phyloP scores from a whole-genome alignment of 2,329 filamentous ascomycete species.

The Sporothrix humicola region DNA sequence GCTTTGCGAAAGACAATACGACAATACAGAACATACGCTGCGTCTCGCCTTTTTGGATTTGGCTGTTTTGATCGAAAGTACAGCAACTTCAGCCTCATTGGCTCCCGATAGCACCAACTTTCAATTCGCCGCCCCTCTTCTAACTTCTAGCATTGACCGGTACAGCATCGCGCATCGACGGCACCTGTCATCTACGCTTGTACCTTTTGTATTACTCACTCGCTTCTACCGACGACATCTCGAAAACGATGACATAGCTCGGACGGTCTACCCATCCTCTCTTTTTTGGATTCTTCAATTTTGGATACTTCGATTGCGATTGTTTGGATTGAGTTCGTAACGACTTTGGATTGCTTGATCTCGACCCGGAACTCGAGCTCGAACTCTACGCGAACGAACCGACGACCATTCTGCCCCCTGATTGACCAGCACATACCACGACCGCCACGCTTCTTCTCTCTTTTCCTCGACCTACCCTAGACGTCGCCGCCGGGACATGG shows the following conservation, averaged over 20 bases:
- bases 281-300: too few relatives aligned
- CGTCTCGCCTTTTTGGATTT: not conserved
- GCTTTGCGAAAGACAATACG: not conserved
- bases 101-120: not conserved
- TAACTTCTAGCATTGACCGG: too few relatives aligned
- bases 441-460: not conserved
- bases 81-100: too few relatives aligned
- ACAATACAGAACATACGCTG: not conserved
- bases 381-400: not conserved
- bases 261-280: not conserved
- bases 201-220: not conserved
- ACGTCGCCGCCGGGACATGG: constrained; percentile 36
- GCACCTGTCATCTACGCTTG: not conserved
- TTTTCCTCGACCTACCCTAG: not conserved
- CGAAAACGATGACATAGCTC: constrained; percentile 1
- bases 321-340: not conserved
- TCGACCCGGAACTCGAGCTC: not conserved
- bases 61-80: not conserved
- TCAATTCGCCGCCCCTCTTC: not conserved
- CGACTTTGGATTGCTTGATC: too few relatives aligned
- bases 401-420: not conserved
- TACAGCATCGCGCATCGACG: not conserved
- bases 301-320: not conserved
- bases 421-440: too few relatives aligned
- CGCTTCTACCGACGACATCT: not conserved